These are phyloP conservation scores for Cudoniella acicularis DNA, from an alignment of 495 filamentous ascomycete genomes.

Conservation along the genomic window DNA sequence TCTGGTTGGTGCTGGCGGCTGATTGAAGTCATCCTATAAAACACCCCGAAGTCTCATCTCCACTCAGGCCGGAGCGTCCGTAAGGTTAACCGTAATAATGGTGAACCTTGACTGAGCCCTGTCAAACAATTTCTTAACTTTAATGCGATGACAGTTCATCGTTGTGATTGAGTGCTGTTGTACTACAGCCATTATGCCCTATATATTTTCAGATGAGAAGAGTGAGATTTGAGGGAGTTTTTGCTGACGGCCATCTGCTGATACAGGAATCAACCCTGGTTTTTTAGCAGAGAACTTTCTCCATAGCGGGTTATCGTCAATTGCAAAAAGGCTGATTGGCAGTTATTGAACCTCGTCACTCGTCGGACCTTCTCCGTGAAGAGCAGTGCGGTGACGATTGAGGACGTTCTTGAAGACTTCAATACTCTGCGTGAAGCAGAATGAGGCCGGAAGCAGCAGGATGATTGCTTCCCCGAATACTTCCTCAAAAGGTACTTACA, in stretches of 20 bases:
- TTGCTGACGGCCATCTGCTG: not conserved
- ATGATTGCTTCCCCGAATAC: too few relatives aligned
- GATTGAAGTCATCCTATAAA: not conserved
- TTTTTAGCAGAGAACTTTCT: too few relatives aligned
- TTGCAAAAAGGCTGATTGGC: not conserved
- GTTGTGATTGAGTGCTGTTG: not conserved
- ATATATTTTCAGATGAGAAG: not conserved
- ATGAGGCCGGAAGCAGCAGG: not conserved
- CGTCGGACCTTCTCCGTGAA: not conserved
- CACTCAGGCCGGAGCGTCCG: not conserved
- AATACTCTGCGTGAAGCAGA: not conserved
- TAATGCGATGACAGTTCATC: conserved; percentile 12
- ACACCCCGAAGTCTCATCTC: not conserved
- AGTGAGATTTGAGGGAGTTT: conserved; percentile 5
- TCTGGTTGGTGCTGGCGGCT: conserved; percentile 4
- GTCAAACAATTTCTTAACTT: conserved; percentile 11
- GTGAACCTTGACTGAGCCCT: not conserved
- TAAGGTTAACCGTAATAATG: not conserved
- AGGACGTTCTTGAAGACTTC: too few relatives aligned
- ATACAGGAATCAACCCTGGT: too few relatives aligned
- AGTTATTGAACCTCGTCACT: not conserved
- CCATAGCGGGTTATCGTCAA: too few relatives aligned
- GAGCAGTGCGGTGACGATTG: not conserved
- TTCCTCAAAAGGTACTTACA: not conserved
- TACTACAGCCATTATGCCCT: not conserved